Base-by-base conservation (phyloP, 163 green algal genomes). In the Scenedesmus sp. region DNA sequence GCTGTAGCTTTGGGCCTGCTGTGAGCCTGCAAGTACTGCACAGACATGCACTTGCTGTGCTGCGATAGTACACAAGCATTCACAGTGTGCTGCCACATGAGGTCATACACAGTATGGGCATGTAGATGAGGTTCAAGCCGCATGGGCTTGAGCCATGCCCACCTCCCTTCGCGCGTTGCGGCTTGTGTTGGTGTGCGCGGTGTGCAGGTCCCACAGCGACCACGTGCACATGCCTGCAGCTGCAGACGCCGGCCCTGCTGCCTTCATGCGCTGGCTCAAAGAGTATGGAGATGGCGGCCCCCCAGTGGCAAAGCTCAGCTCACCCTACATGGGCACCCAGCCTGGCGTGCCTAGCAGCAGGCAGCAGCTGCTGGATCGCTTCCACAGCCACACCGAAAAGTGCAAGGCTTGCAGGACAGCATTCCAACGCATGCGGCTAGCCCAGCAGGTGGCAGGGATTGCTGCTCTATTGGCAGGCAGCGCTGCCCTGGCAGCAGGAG, bases 331-430 rank as follows among this genome's bases (percentile, higher is more conserved):
- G 73, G 81, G 81, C 81, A n/a, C 35, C 13, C 35, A 26, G 18
- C 72, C 82, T 87, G 26, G 10, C 3, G 16, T 49, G 81, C 46
- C 49, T 22, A 49, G 30, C 33, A 35, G 42, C 85, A 82, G 85
- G 43, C 61, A 49, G 16, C 59, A 83, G 43, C 65, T 90, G 65
- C 61, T 90, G n/a, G 70, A 90, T 26, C 68, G 85, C 30, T 90
- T 68, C 9, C 18, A 53, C 40, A 40, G 30, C 16, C 85, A 90
- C 85, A 90, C 85, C 22, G 12, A 43, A 13, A 30, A 83, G 9
- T 90, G 85, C 85, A 82, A 82, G 15, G 16, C 85, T 22, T 90
- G 85, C 42, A 70, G 68, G 68, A 80, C 85, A 61, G 85, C 85
- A n/a, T 70, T 65, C 42, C 37, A 65, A 44, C 49, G 53, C 2